These are phyloP conservation scores for Paecilomyces sp. DNA, from an alignment of 2,329 filamentous ascomycete genomes.

Conservation along the genomic window DNA sequence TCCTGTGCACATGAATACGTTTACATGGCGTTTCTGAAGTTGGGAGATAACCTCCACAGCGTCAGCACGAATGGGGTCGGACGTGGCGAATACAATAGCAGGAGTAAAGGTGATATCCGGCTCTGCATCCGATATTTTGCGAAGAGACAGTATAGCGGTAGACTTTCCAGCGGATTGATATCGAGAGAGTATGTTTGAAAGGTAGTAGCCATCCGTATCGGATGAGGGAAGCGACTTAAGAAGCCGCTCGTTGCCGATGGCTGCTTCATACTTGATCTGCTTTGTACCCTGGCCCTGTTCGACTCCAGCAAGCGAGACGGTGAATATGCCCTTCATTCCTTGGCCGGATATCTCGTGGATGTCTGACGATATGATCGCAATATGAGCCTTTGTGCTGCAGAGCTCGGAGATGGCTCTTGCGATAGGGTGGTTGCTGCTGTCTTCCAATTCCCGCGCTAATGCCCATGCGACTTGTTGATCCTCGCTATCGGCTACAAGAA, in stretches of 20 bases:
- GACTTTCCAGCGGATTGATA: slow-evolving; percentile 38
- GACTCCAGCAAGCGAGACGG: slow-evolving; percentile 15
- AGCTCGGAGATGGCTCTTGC: slow-evolving; percentile 49
- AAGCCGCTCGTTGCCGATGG: slow-evolving; percentile 53
- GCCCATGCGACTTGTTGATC: slow-evolving; percentile 36
- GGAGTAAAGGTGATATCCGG: slow-evolving; percentile 36
- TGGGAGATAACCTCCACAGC: slow-evolving; percentile 57
- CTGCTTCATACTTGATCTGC: slow-evolving; percentile 35
- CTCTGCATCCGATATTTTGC: slow-evolving; percentile 13
- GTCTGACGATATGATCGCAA: slow-evolving; percentile 23
- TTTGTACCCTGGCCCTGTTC: slow-evolving; percentile 10
- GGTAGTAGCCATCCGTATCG: slow-evolving; percentile 24
- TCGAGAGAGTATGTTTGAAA: slow-evolving; percentile 26
- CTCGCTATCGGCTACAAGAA: slow-evolving; percentile 26
- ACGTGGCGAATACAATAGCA: slow-evolving; percentile 63
- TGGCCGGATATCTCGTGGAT: slow-evolving; percentile 52
- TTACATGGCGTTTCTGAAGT: slow-evolving; percentile 58
- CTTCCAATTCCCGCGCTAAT: slow-evolving; percentile 46
- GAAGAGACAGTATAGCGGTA: slow-evolving; percentile 37
- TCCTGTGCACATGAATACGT: slow-evolving; percentile 88
- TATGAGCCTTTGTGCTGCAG: slow-evolving; percentile 28
- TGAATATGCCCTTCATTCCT: slow-evolving; percentile 49
- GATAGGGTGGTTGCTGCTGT: slow-evolving; percentile 54
- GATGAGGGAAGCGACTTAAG: slow-evolving; percentile 27
- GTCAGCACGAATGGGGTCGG: slow-evolving; percentile 74